Percentiles rank a stretch among this genome's conserved stretches.
phyloP scores from a whole-genome alignment of 495 filamentous ascomycete genomes.

The Trichocladium antarcticum region DNA sequence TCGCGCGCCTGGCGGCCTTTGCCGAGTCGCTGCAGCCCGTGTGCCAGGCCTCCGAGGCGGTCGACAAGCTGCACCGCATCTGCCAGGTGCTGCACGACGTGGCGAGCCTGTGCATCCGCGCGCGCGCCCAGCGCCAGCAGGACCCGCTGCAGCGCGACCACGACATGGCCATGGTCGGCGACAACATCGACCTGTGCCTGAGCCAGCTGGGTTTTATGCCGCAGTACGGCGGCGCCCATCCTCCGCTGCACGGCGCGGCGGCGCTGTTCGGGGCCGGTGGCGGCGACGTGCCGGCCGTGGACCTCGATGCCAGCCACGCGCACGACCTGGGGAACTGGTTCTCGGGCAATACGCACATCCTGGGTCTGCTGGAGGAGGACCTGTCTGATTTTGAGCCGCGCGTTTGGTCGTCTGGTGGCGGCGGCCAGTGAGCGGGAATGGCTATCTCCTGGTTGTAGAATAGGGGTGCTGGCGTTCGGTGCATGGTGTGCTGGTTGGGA shows the following conservation, averaged over 20 bases:
- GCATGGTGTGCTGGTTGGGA: too few species aligned
- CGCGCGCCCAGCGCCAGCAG: constrained; percentile 40
- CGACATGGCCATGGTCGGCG: constrained; percentile 39
- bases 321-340: constrained; percentile 55
- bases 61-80: constrained; percentile 48
- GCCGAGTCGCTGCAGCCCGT: constrained; percentile 44
- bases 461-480: neutral
- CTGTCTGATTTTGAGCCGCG: constrained; percentile 37
- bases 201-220: constrained; percentile 53
- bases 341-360: constrained; percentile 53
- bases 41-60: constrained; percentile 43
- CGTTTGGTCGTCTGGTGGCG: constrained; percentile 17
- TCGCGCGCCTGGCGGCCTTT: constrained; percentile 45
- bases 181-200: constrained; percentile 56
- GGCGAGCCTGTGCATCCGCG: constrained; percentile 51
- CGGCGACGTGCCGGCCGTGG: constrained; percentile 3
- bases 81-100: constrained; percentile 52
- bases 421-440: neutral
- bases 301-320: constrained; percentile 25
- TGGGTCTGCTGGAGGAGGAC: constrained; percentile 53
- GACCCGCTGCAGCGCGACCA: constrained; percentile 20
- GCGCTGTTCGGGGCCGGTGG: constrained; percentile 2
- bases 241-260: neutral
- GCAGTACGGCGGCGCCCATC: constrained; percentile 1
- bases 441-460: too few species aligned